Conservation (phyloP, 306 rosid genomes). For the Ormosia semicastrata region DNA sequence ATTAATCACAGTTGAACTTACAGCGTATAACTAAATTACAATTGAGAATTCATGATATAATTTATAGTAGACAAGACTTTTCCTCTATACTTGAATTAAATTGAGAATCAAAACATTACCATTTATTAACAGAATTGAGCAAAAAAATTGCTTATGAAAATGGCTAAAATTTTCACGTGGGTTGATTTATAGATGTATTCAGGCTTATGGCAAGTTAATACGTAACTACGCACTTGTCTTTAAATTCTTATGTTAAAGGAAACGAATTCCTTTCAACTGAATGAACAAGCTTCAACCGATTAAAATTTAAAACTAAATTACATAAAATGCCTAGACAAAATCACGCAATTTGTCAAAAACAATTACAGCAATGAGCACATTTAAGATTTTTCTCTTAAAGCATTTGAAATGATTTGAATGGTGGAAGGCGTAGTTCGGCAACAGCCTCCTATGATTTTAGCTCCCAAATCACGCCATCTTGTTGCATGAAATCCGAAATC, state of each 20-base stretch:
- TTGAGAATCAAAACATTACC: not conserved
- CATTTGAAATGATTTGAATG: slow-evolving; percentile 54
- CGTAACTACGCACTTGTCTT: not conserved
- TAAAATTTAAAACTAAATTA: not conserved
- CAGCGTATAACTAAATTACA: too few relatives aligned
- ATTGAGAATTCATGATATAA: too few relatives aligned
- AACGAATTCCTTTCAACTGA: not conserved
- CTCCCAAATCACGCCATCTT: slow-evolving; percentile 80
- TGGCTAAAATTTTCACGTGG: too few relatives aligned
- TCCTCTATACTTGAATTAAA: too few relatives aligned
- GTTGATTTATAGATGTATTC: not conserved
- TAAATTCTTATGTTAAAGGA: not conserved
- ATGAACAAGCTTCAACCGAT: not conserved
- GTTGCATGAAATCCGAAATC: slow-evolving; percentile 55
- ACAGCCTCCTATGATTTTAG: slow-evolving; percentile 83
- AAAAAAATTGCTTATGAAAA: not conserved
- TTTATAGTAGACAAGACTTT: too few relatives aligned
- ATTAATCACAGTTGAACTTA: too few relatives aligned
- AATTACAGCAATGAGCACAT: not conserved
- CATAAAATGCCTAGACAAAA: not conserved
- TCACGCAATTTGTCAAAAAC: not conserved
- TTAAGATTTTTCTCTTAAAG: slow-evolving; percentile 36
- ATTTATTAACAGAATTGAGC: not conserved
- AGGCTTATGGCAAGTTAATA: not conserved
- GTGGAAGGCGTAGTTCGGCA: slow-evolving; percentile 88